Base-by-base conservation (phyloP, 495 filamentous ascomycete genomes). In the Xylaria scruposa region DNA sequence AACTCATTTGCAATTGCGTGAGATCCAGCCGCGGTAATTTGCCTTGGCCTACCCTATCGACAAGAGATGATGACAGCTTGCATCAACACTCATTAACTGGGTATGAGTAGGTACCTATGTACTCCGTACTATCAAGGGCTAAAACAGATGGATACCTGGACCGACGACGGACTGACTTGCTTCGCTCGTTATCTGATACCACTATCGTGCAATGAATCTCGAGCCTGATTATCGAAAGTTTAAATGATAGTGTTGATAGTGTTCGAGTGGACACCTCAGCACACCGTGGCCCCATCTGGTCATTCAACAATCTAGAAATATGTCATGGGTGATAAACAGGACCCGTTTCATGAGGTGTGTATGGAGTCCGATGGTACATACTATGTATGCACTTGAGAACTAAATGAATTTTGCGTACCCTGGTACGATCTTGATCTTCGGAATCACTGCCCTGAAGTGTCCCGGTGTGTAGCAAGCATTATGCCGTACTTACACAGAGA, bases 51-150 rank as follows among this genome's bases (percentile, higher is more conserved):
- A 33, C 24, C 24, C 31, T 59, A 33, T 36, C 44, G 24, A 31
- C 49, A 40, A 56, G 58, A 69, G 47, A 78, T 75, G 77, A 78
- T 78, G 73, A 75, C 75, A 77, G 70, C 77, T 60, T 54, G 71
- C 75, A 73, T 73, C 63, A 72, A 56, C 53, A 31, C 9, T 10
- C 24, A 54, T 24, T 8, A 9, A 19, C 3, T 60, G n/a, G n/a
- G n/a, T n/a, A 38, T 38, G 58, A 19, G n/a, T n/a, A n/a, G 29
- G 58, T 21, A 21, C n/a, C 31, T 60, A 33, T n/a, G 60, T 63
- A 42, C n/a, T 44, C n/a, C n/a, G 38, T 63, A 42, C n/a, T 44
- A 21, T 24, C 60, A 17, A 42, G 17, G 38, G 13, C 60, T 63
- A 42, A 44, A 44, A 60, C 33, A 38, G 9, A 38, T 10, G n/a